A percentile compares a stretch with the other conserved stretches of the same genome.
These are phyloP conservation scores for Tetracentron sinense DNA, from an alignment of 164 flowering plant species.

Conservation along the genomic window DNA sequence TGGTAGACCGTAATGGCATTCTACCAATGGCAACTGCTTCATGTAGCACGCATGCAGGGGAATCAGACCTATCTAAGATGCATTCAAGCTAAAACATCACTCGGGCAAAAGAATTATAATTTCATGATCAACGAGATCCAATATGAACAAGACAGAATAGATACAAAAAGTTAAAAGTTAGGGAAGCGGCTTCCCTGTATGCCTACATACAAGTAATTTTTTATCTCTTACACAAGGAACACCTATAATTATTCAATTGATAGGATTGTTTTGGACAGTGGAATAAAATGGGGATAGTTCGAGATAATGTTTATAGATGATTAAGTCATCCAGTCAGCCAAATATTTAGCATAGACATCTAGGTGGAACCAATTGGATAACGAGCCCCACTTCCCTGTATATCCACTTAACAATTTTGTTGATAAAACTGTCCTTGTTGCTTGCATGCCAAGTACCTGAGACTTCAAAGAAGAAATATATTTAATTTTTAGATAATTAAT, in stretches of 20 bases:
- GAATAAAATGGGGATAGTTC: too few species aligned
- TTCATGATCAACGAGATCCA: not conserved
- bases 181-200: not conserved
- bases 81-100: not conserved
- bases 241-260: too few species aligned
- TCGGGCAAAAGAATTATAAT: not conserved
- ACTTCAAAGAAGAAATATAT: conserved; percentile 3
- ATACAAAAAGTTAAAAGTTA: too few species aligned
- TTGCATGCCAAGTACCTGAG: not conserved
- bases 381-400: conserved; percentile 9
- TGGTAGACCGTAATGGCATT: not conserved
- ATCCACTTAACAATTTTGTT: conserved; percentile 2
- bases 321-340: not conserved
- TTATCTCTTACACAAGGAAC: too few species aligned
- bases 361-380: too few species aligned
- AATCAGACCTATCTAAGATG: not conserved
- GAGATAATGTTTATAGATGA: too few species aligned
- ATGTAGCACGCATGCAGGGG: not conserved
- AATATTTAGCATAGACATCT: too few species aligned
- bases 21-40: not conserved
- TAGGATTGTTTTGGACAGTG: too few species aligned
- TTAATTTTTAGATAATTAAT: conserved; percentile 7
- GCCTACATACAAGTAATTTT: not conserved
- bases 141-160: too few species aligned
- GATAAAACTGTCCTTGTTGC: conserved; percentile 4